Base-by-base conservation (phyloP, 2,329 filamentous ascomycete species). In the Penicillium crustosum region DNA sequence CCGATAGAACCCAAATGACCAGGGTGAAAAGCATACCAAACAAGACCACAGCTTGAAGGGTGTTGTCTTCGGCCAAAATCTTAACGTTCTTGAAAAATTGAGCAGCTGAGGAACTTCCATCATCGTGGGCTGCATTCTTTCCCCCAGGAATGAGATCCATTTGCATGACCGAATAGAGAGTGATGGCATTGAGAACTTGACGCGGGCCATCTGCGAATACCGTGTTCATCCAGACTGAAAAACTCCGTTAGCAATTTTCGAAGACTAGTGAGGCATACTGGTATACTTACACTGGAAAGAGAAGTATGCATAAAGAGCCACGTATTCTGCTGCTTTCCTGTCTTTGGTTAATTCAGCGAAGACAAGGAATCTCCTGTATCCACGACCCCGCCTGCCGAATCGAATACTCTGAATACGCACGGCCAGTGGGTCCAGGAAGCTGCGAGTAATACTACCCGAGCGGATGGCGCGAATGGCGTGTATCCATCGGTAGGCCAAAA, bases 1-100 rank as follows among this genome's bases (percentile, higher is more conserved):
- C 84, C 0, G 89, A 89, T 66, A 97, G 87, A 15, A 92, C 82
- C 93, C 93, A 97, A 66, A 97, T 86, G 54, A 97, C 73, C 23
- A 96, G 75, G 4, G 93, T 97, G 77, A 96, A 97, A 62, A 92
- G 78, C 94, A 97, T 97, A 75, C 91, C 88, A 39, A 87, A 90
- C 51, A 97, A 81, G 65, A 97, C 89, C 59, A 94, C 78, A 1
- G 90, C 90, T 74, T 96, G 91, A 63, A 88, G 86, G 61, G 86
- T 87, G 73, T 95, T 88, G 35, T 88, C 79, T 17, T 87, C 80
- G 31, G 90, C 89, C 35, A 97, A 82, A 10, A 83, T 78, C 65
- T 85, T 83, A 64, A 97, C 82, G 68, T 97, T 97, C 68, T 87
- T 78, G 72, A 94, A 96, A 76, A 97, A 96, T 60, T 89, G 87